Base-by-base conservation (phyloP, 768 basidiomycete genomes). In the Amanita exitialis region DNA sequence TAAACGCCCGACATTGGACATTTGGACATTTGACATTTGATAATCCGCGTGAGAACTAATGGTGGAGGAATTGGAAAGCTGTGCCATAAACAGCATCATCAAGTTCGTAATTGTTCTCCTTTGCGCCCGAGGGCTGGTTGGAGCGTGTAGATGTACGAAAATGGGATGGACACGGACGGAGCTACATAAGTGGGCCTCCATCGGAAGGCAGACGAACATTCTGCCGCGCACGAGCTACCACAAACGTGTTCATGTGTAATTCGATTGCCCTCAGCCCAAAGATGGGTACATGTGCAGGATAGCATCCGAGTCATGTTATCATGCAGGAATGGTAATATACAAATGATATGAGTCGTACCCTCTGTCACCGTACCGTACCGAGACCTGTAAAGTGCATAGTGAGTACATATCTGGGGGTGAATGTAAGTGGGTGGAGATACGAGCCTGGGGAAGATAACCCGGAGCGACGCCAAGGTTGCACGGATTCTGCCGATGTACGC, bases 401-500 rank as follows among this genome's bases (percentile, higher is more conserved):
- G 32, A 32, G 32, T 12, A 32, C 13, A 32, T 32, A 32, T 32
- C 32, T 13, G 32, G 32, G 37, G 32, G 37, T n/a, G 34, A 35
- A n/a, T 12, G 39, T 41, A 6, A 21, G 44, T 44, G 21, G n/a
- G 8, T 13, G 44, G 30, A 46, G 30, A 35, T 46, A 46, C 32
- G 44, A 13, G 28, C 16, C 30, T 15, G 28, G 16, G 28, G 23
- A 9, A 15, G 30, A 30, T 18, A 12, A 27, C 28, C 28, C 27
- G 39, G 39, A 25, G 23, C 28, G 25, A 44, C 44, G 25, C 42
- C 42, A 25, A 23, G 25, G 1, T 21, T 4, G 25, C 1, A 35
- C 44, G 9, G 28, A n/a, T 46, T 34, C 44, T 46, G n/a, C 44
- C 44, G 44, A 32, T 45, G 27, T 45, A 21, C 34, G 37, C 47